phyloP scores from a whole-genome alignment of 73 alveolate species.

The Paramecium primaurelia region DNA sequence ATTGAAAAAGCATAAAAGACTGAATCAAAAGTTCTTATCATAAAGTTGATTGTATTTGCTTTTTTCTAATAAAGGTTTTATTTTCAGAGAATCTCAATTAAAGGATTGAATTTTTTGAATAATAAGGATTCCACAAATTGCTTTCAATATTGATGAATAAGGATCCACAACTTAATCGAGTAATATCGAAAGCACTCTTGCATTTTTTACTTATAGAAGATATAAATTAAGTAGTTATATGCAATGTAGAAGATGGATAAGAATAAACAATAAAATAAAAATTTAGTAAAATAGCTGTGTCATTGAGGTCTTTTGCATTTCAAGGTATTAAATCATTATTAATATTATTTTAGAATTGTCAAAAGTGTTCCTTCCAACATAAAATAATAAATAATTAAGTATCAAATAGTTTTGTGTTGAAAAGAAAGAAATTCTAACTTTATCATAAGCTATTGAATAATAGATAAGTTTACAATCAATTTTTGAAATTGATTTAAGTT shows the following conservation, averaged over 20 bases:
- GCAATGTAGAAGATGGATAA: neutral
- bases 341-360: neutral
- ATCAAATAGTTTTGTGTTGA: neutral
- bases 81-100: constrained; percentile 38
- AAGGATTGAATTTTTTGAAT: constrained; percentile 37
- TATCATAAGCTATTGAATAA: constrained; percentile 30
- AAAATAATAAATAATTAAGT: neutral
- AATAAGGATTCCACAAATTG: constrained; percentile 41
- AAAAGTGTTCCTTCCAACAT: neutral
- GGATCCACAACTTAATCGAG: constrained; percentile 3
- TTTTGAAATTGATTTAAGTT: neutral
- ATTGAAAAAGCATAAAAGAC: constrained; percentile 23
- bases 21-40: constrained; percentile 4
- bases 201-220: constrained; percentile 25
- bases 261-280: constrained; percentile 22
- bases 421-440: neutral
- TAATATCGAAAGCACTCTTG: constrained; percentile 12
- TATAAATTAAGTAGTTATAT: neutral
- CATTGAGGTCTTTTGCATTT: constrained; percentile 34
- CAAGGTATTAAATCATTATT: neutral
- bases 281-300: constrained; percentile 10
- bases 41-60: neutral
- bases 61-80: neutral
- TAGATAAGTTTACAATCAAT: neutral
- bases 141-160: neutral